These are phyloP conservation scores for Pythium dissimile DNA, from an alignment of 352 stramenopile species.

Conservation along the genomic window DNA sequence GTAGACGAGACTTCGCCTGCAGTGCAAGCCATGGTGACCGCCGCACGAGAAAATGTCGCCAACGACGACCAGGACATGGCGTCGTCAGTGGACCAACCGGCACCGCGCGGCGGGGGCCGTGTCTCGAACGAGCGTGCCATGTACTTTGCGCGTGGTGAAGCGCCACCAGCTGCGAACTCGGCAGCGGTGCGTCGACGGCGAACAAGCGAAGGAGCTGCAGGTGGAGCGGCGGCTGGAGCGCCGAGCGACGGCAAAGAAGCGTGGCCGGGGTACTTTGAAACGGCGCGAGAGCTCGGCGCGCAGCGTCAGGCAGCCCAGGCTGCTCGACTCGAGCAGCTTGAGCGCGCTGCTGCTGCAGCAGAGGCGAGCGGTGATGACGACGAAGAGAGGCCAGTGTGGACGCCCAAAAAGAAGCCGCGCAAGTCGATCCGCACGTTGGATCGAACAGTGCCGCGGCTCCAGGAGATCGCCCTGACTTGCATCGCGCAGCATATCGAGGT, in stretches of 20 bases:
- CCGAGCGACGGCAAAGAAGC: conserved; percentile 8
- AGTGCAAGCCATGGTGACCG: too few species aligned
- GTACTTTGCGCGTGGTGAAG: conserved; percentile 32
- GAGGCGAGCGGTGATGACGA: conserved; percentile 15
- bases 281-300: conserved; percentile 51
- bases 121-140: conserved; percentile 25
- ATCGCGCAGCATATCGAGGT: conserved; percentile 65
- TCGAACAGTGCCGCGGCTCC: conserved; percentile 42
- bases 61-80: neutral
- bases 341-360: conserved; percentile 35
- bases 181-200: conserved; percentile 8
- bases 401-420: conserved; percentile 46
- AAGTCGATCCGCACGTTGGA: conserved; percentile 44
- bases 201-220: neutral
- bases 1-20: too few species aligned
- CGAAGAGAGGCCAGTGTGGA: conserved; percentile 33
- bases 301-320: conserved; percentile 60
- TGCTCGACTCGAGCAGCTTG: conserved; percentile 48
- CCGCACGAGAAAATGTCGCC: neutral
- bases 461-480: conserved; percentile 49
- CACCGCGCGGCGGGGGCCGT: conserved; percentile 19
- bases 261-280: conserved; percentile 81
- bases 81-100: neutral
- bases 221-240: neutral
- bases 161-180: conserved; percentile 12